These are phyloP conservation scores for Penicillium lagena DNA, from an alignment of 495 filamentous ascomycete genomes.

Conservation along the genomic window DNA sequence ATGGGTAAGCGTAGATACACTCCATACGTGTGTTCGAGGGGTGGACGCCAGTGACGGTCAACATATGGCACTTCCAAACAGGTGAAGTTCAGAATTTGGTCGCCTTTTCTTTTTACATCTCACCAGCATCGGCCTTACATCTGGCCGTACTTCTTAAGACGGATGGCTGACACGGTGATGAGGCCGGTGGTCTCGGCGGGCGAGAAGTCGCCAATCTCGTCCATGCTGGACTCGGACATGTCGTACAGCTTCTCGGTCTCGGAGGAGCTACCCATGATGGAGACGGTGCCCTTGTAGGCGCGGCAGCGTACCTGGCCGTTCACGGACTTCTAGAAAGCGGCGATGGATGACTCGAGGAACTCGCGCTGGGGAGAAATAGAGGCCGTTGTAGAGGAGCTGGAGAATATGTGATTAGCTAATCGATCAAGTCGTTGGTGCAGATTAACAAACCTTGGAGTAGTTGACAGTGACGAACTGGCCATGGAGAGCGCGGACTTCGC, in stretches of 20 bases:
- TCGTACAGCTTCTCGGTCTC: slow-evolving; percentile 83
- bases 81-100: not conserved
- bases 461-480: slow-evolving; percentile 71
- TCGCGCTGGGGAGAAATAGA: slow-evolving; percentile 73
- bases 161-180: slow-evolving; percentile 75
- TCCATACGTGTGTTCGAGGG: slow-evolving; percentile 2
- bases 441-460: slow-evolving; percentile 55
- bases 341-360: slow-evolving; percentile 67
- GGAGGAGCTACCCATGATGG: slow-evolving; percentile 66
- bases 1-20: no score
- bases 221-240: slow-evolving; percentile 77
- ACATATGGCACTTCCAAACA: slow-evolving; percentile 11
- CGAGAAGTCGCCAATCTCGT: slow-evolving; percentile 73
- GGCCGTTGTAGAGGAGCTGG: slow-evolving; percentile 67
- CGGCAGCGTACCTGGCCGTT: slow-evolving; percentile 66
- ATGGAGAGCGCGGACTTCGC: slow-evolving; percentile 75
- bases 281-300: slow-evolving; percentile 71
- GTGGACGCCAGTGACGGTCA: slow-evolving; percentile 18
- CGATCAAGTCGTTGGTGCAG: not conserved
- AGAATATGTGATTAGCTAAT: slow-evolving; percentile 1
- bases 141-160: slow-evolving; percentile 83
- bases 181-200: slow-evolving; percentile 72
- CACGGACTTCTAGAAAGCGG: slow-evolving; percentile 63
- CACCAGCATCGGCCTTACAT: slow-evolving; percentile 59
- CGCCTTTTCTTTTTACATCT: slow-evolving; percentile 18